Conservation (phyloP, 2,329 filamentous ascomycete genomes). For the Aspergillus sp. region DNA sequence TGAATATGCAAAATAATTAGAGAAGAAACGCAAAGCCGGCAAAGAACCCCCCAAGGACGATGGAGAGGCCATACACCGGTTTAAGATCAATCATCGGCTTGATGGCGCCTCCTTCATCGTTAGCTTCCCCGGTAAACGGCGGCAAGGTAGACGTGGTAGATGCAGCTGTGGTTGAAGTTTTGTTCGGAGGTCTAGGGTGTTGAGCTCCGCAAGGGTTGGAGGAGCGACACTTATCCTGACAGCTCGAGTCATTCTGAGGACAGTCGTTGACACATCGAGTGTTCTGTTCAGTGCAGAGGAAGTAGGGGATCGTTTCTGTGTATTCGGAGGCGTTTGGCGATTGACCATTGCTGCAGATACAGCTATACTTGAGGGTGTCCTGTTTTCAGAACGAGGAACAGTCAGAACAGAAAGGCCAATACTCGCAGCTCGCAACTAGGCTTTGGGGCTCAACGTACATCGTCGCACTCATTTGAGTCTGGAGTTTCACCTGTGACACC, state of each 20-base stretch:
- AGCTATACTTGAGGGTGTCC: slow-evolving; percentile 54
- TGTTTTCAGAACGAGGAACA: slow-evolving; percentile 17
- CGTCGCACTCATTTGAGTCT: slow-evolving; percentile 41
- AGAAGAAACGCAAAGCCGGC: slow-evolving; percentile 58
- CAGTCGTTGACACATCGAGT: slow-evolving; percentile 57
- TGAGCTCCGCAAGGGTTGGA: slow-evolving; percentile 64
- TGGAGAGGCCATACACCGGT: slow-evolving; percentile 56
- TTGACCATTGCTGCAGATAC: slow-evolving; percentile 55
- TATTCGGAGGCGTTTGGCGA: slow-evolving; percentile 61
- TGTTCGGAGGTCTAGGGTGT: slow-evolving; percentile 55
- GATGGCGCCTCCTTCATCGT: slow-evolving; percentile 30
- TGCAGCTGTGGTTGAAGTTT: slow-evolving; percentile 42
- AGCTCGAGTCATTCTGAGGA: slow-evolving; percentile 45
- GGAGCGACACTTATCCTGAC: slow-evolving; percentile 52
- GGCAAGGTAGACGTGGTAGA: slow-evolving; percentile 33
- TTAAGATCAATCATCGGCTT: slow-evolving; percentile 50
- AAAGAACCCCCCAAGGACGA: slow-evolving; percentile 56
- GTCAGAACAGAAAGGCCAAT: background rate
- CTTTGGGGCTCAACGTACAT: slow-evolving; percentile 26
- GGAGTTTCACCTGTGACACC: slow-evolving; percentile 33
- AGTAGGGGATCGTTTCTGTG: slow-evolving; percentile 64
- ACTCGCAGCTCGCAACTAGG: slow-evolving; percentile 2
- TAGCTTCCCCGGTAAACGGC: slow-evolving; percentile 33
- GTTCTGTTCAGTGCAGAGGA: slow-evolving; percentile 58
- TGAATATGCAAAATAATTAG: slow-evolving; percentile 29